Evolutionary conservation across 441 rosid species (phyloP).

Genomic region (Mallotus repandus): DNA sequence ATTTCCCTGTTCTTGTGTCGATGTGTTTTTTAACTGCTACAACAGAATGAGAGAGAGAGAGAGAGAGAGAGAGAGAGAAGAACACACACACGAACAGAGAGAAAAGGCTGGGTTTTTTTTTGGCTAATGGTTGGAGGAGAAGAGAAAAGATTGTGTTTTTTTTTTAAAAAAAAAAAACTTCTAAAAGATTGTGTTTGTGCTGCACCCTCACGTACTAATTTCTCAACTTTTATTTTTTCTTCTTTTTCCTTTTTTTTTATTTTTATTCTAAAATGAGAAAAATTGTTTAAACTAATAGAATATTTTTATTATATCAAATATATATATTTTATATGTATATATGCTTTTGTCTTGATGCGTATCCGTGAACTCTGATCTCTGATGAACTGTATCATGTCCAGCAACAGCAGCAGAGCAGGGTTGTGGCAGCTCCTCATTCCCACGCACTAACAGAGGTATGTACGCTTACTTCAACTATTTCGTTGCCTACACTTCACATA

Average conservation of each 20-base stretch:
- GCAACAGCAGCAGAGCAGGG: conserved; percentile 31
- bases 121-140: background rate
- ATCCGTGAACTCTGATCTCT: background rate
- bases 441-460: conserved; percentile 21
- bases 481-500: background rate
- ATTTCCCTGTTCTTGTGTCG: background rate
- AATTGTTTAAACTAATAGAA: too few relatives aligned
- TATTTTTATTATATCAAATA: too few relatives aligned
- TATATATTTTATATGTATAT: too few relatives aligned
- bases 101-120: background rate
- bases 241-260: background rate
- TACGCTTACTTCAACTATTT: background rate
- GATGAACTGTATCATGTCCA: conserved; percentile 41
- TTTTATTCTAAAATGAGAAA: background rate
- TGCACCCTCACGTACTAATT: conserved; percentile 4
- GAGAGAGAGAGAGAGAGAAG: background rate
- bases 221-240: background rate
- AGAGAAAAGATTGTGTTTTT: too few relatives aligned
- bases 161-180: too few relatives aligned
- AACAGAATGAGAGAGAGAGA: background rate
- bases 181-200: conserved; percentile 17
- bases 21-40: background rate
- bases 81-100: too few relatives aligned
- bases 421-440: conserved; percentile 15
- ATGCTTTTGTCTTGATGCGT: background rate